Percentiles rank a stretch among this genome's conserved stretches.
Evolutionary conservation across 2,329 filamentous ascomycete species (phyloP).

Genomic region (Magnaporthiopsis rhizophila): DNA sequence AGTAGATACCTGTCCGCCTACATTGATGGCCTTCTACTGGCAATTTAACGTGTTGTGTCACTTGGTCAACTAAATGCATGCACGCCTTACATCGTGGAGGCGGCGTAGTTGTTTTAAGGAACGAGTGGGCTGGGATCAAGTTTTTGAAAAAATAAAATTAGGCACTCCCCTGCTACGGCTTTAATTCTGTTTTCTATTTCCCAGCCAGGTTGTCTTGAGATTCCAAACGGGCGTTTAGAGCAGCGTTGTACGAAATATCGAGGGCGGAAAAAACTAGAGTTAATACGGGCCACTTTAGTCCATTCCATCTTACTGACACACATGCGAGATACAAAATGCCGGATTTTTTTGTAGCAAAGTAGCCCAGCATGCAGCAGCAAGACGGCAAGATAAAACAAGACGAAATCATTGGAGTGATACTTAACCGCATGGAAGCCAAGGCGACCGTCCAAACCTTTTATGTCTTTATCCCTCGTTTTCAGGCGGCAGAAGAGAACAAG

Average conservation of each 20-base stretch:
- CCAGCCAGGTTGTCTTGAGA: background rate
- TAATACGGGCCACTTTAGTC: background rate
- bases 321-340: background rate
- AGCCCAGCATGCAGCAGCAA: background rate
- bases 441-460: no score
- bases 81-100: background rate
- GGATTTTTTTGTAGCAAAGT: background rate
- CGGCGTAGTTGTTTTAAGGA: no score
- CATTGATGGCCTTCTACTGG: background rate
- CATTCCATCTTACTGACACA: background rate
- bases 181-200: background rate
- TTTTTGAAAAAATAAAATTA: no score
- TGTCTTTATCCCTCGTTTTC: no score
- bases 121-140: background rate
- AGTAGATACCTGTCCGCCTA: background rate
- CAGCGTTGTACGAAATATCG: background rate
- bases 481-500: background rate
- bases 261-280: background rate
- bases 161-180: background rate
- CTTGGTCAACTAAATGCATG: background rate
- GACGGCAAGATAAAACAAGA: background rate
- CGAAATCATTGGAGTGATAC: background rate
- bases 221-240: background rate
- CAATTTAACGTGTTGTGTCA: background rate
- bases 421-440: no score